Percentiles rank a stretch among this genome's conserved stretches.
Evolutionary conservation across 2,329 filamentous ascomycete species (phyloP).

Genomic region (Diaporthe helianthi): DNA sequence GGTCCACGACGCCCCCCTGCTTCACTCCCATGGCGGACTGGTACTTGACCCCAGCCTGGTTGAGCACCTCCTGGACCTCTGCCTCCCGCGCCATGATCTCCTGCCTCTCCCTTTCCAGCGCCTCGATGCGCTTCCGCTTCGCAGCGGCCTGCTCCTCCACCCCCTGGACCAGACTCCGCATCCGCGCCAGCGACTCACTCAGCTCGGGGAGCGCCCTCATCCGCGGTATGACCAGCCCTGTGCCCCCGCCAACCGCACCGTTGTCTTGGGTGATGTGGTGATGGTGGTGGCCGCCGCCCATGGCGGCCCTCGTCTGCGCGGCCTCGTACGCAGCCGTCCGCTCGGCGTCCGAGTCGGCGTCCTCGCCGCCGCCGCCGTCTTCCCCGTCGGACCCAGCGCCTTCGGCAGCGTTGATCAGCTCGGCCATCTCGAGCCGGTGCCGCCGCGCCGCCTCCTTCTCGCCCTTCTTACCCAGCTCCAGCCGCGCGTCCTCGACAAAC

Average conservation of each 20-base stretch:
- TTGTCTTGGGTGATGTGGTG: slow-evolving; percentile 48
- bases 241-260: slow-evolving; percentile 48
- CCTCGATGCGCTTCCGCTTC: slow-evolving; percentile 69
- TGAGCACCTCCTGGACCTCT: slow-evolving; percentile 81
- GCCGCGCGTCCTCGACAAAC: slow-evolving; percentile 83
- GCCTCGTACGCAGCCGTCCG: slow-evolving; percentile 84
- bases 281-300: slow-evolving; percentile 65
- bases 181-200: slow-evolving; percentile 67
- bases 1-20: slow-evolving; percentile 32
- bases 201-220: slow-evolving; percentile 82
- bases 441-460: slow-evolving; percentile 73
- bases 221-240: slow-evolving; percentile 60
- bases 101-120: slow-evolving; percentile 71
- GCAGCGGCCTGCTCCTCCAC: slow-evolving; percentile 69
- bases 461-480: slow-evolving; percentile 80
- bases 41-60: slow-evolving; percentile 77
- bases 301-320: slow-evolving; percentile 85
- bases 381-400: slow-evolving; percentile 39
- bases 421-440: slow-evolving; percentile 79
- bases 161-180: slow-evolving; percentile 66
- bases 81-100: slow-evolving; percentile 73
- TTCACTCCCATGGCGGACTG: slow-evolving; percentile 50
- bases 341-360: slow-evolving; percentile 70
- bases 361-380: slow-evolving; percentile 54
- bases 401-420: slow-evolving; percentile 77